Conservation (phyloP, 106 monocot species). For the Platanthera zijinensis region DNA sequence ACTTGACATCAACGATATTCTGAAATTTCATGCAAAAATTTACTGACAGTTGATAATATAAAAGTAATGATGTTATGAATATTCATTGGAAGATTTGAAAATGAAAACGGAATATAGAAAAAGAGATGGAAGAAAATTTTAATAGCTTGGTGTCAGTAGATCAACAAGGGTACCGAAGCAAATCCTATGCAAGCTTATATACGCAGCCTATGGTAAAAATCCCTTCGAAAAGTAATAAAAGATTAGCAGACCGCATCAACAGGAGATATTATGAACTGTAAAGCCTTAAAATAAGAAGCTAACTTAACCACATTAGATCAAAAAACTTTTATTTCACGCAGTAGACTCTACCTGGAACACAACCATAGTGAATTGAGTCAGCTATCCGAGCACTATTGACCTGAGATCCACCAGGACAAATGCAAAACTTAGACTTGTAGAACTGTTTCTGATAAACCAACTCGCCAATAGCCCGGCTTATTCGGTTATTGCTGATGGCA, state of each 20-base stretch:
- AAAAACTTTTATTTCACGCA: neutral
- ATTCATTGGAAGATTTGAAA: too few species aligned
- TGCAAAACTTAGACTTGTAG: conserved; percentile 86
- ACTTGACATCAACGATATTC: too few species aligned
- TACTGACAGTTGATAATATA: too few species aligned
- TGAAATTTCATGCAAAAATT: too few species aligned
- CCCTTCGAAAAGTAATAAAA: too few species aligned
- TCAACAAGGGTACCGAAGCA: too few species aligned
- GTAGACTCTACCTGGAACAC: conserved; percentile 64
- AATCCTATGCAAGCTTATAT: too few species aligned
- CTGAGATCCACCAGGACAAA: conserved; percentile 98
- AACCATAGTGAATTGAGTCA: conserved; percentile 96
- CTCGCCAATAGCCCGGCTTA: conserved; percentile 76
- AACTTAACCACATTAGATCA: neutral
- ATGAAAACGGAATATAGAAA: too few species aligned
- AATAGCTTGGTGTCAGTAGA: too few species aligned
- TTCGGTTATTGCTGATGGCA: conserved; percentile 92
- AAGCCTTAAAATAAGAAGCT: neutral
- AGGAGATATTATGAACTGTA: neutral
- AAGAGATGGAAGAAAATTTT: too few species aligned
- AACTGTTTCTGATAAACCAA: conserved; percentile 86
- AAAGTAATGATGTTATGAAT: too few species aligned
- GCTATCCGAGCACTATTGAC: conserved; percentile 93
- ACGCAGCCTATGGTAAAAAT: too few species aligned
- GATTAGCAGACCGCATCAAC: neutral